Evolutionary conservation across 805 yeast species (phyloP).

Genomic region (Metschnikowia vanudenii): DNA sequence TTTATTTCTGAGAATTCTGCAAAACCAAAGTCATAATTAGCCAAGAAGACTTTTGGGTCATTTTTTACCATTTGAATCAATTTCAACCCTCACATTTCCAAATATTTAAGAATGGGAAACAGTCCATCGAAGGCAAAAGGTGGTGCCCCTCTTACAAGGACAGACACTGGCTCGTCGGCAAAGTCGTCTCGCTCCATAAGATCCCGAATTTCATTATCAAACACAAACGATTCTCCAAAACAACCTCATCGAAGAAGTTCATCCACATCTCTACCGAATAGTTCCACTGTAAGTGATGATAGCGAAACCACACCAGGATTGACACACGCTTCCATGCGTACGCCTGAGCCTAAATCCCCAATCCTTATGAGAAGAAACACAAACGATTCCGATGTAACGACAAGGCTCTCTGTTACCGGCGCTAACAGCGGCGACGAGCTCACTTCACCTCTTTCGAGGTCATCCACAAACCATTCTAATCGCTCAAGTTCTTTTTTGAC

Average conservation of each 20-base stretch:
- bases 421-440: constrained; percentile 19
- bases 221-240: constrained; percentile 28
- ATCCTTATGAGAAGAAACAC: constrained; percentile 58
- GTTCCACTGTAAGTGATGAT: constrained; percentile 22
- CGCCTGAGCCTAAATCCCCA: constrained; percentile 70
- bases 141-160: constrained; percentile 49
- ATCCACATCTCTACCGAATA: constrained; percentile 21
- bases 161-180: constrained; percentile 53
- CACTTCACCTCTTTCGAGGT: constrained; percentile 22
- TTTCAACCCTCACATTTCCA: background rate
- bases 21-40: too few species aligned
- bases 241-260: constrained; percentile 33
- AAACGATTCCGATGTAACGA: constrained; percentile 29
- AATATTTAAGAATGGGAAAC: constrained; percentile 48
- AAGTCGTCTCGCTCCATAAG: constrained; percentile 48
- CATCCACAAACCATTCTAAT: constrained; percentile 18
- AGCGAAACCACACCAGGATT: constrained; percentile 1
- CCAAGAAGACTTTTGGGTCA: too few species aligned
- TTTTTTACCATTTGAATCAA: background rate
- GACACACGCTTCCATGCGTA: constrained; percentile 49
- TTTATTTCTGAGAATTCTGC: too few species aligned
- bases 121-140: constrained; percentile 44
- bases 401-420: constrained; percentile 9
- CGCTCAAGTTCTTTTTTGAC: constrained; percentile 17
- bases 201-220: constrained; percentile 31